Percentiles rank a stretch among this genome's conserved stretches.
phyloP scores from a whole-genome alignment of 2,329 filamentous ascomycete genomes.

The Fusarium phyllophilum region DNA sequence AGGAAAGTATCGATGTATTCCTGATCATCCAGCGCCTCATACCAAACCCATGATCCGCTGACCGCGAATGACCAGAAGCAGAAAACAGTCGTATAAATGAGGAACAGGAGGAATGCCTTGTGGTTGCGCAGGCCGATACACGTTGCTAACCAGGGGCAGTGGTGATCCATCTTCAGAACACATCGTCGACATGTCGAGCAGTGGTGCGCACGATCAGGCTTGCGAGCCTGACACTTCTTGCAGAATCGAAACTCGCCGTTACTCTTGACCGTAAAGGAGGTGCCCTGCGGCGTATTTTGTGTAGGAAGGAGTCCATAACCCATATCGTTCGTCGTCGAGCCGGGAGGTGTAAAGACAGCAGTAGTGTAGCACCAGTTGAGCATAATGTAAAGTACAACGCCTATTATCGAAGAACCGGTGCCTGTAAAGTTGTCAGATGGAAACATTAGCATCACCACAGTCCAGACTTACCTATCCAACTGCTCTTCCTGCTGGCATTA shows the following conservation, averaged over 20 bases:
- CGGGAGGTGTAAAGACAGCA: constrained; percentile 92
- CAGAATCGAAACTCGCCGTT: constrained; percentile 89
- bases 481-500: constrained; percentile 60
- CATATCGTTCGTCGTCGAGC: constrained; percentile 71
- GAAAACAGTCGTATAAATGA: constrained; percentile 89
- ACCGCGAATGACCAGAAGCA: constrained; percentile 84
- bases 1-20: constrained; percentile 79
- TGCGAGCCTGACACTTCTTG: constrained; percentile 95
- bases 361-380: constrained; percentile 91
- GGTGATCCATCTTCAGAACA: constrained; percentile 99
- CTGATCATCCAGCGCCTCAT: constrained; percentile 78
- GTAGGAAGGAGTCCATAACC: constrained; percentile 86
- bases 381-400: constrained; percentile 77
- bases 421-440: constrained; percentile 52
- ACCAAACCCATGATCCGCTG: constrained; percentile 84
- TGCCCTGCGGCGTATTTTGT: constrained; percentile 67
- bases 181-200: constrained; percentile 95
- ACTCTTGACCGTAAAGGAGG: constrained; percentile 90
- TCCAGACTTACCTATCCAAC: constrained; percentile 65
- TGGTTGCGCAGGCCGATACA: constrained; percentile 95
- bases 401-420: constrained; percentile 67
- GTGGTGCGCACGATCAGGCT: constrained; percentile 96
- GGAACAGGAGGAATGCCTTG: constrained; percentile 92
- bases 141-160: constrained; percentile 97
- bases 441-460: neutral